Base-by-base conservation (phyloP, 306 rosid genomes). In the Rosa persica region DNA sequence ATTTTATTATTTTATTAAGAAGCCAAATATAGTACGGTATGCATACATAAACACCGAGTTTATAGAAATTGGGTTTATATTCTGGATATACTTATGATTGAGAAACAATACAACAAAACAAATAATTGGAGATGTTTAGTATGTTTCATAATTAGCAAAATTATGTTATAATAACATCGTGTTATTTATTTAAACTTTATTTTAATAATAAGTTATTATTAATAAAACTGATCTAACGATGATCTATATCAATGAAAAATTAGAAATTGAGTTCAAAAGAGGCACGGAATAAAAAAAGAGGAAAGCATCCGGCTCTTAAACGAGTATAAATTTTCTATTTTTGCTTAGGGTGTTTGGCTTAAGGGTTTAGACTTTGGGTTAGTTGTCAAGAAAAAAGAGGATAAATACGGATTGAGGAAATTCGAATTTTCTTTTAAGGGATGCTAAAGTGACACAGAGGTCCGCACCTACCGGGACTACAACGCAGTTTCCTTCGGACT, bases 391-490 rank as follows among this genome's bases (percentile, higher is more conserved):
- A 12, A 55, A 54, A 55, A 55, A 55, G 58, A 20, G 6, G 12
- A 20, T 20, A 55, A 55, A 17, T 0, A 42, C 8, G 9, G 6
- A 42, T 42, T 7, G 10, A 6, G 44, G 10, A n/a, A 42, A 40
- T 20, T 5, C 10, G 52, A 40, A 6, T 5, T 1, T 5, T 42
- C 7, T 7, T 42, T 5, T 5, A 19, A 17, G 9, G 17, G 72
- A 39, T 2, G 72, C 51, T 38, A 39, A 39, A 67, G 49, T n/a
- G 51, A 20, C 51, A 67, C 10, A 42, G 51, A 42, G 2, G 19
- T 5, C 72, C 52, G 72, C 72, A 68, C 52, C 72, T 20, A 68
- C 30, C 72, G 52, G 36, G 51, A 67, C 10, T 4, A 67, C 34
- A 67, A 68, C 34, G 52, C 72, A 57, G 52, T 40, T 68, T 11